These are phyloP conservation scores for Eragrostis curvula DNA, from an alignment of 176 grass and related monocot genomes.

Conservation along the genomic window DNA sequence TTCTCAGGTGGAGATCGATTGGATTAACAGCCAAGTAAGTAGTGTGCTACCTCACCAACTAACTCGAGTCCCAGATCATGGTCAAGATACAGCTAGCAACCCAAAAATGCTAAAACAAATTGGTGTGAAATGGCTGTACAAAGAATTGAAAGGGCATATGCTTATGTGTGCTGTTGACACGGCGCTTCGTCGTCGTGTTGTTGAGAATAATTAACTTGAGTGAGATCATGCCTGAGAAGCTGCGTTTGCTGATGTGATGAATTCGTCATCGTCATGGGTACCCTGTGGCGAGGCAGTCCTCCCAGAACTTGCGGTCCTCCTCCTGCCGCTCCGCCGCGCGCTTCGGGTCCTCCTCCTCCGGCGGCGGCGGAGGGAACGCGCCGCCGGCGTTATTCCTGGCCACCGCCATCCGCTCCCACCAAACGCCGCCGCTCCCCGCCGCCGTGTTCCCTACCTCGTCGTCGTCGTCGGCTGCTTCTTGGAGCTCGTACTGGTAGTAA, in stretches of 20 bases:
- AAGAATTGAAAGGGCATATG: not conserved
- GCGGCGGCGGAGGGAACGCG: not conserved
- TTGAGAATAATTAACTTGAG: not conserved
- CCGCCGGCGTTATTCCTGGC: not conserved
- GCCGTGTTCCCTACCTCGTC: not conserved
- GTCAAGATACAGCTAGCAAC: not conserved
- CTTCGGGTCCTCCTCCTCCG: slow-evolving; percentile 31
- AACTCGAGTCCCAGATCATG: not conserved
- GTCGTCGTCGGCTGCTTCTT: not conserved
- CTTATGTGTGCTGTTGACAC: not conserved
- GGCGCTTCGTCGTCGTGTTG: slow-evolving; percentile 9
- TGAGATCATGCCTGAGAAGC: not conserved
- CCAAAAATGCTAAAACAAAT: not conserved
- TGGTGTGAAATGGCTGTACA: slow-evolving; percentile 31
- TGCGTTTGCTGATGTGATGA: not conserved
- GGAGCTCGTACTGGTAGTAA: not conserved
- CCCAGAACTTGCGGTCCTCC: slow-evolving; percentile 79
- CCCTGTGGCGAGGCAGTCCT: slow-evolving; percentile 73
- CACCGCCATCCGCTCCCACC: slow-evolving; percentile 28
- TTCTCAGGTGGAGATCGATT: not conserved
- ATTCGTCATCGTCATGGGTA: slow-evolving; percentile 56
- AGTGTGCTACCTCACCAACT: slow-evolving; percentile 39
- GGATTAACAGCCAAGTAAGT: slow-evolving; percentile 26
- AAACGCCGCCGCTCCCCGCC: slow-evolving; percentile 7
- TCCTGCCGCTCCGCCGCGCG: slow-evolving; percentile 43